Base-by-base conservation (phyloP, 345 rosid genomes). In the Lumnitzera racemosa region DNA sequence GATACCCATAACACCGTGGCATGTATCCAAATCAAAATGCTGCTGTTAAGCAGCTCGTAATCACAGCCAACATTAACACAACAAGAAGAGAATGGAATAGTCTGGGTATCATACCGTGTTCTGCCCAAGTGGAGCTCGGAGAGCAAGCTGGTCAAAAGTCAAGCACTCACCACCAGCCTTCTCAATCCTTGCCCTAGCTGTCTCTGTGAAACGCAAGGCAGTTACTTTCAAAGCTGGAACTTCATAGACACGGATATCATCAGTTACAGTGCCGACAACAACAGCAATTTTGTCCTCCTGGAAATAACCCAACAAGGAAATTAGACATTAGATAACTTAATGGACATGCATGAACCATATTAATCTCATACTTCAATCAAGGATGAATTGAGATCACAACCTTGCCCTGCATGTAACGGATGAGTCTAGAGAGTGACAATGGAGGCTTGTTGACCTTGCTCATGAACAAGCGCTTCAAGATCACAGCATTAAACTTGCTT, bases 91-190 rank as follows among this genome's bases (percentile, higher is more conserved):
- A 36, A 36, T 36, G 43, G 11, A 5, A 36, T 9, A 36, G 11
- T 36, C 43, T 2, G 43, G 43, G 11, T 3, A 49, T 50, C 72
- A 69, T 74, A 91, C 96, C 66, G 95, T 91, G 84, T 88, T 88
- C 80, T 91, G 96, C 1, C 98, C 98, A 62, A 91, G 76, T 13
- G 96, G 98, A 69, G 98, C 96, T n/a, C 70, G 69, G 51, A 91
- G 84, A 47, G 98, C 98, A 73, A 88, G 90, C 70, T 86, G 96
- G 51, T 89, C 98, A 62, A 91, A 89, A 6, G 98, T 91, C 73
- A 87, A 67, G 75, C 98, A 91, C 64, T 91, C 91, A 48, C 98
- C 95, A 56, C 98, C 98, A 13, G 98, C 96, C 75, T 85, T 89
- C 85, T 85, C 96, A 50, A 92, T 92, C 67, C 96, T 89, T 11